Base-by-base conservation (phyloP, 768 basidiomycete species). In the Lactarius akahatsu region DNA sequence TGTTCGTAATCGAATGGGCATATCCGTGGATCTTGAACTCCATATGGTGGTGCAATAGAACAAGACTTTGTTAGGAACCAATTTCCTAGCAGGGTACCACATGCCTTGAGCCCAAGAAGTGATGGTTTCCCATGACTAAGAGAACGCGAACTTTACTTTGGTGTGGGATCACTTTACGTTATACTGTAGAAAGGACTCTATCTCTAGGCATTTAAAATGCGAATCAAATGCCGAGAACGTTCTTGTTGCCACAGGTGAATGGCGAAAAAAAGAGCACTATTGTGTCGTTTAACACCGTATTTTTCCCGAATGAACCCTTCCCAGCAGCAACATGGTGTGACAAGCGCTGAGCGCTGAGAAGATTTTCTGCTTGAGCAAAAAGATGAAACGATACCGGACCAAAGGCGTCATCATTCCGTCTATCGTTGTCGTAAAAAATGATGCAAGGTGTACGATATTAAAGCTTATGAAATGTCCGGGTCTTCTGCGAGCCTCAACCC, bases 381-480 rank as follows among this genome's bases (percentile, higher is more conserved):
- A 41, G 13, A 36, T 43, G 38, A 45, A 28, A 32, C 41, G 28
- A 57, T 41, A n/a, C 41, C 45, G 23, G 57, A 52, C 61, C 23
- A 18, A 62, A 36, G 8, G 20, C 57, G 7, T 36, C 57, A 26
- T 52, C 32, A 7, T 18, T 52, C 65, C 64, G 55, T 18, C 34
- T 32, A 28, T 56, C 16, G 54, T 18, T 56, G 8, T 56, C 55
- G 55, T 56, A 56, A 56, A 30, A 56, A 4, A 32, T 56, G 55
- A 56, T 5, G 32, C 8, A 56, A 56, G 55, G 18, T 9, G 30
- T 28, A 34, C 5, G 36, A 40, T 18, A 41, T 30, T 23, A 7
- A 32, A n/a, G 26, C 5, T 26, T 15, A 16, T 56, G 55, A 61
- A 61, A 65, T 58, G 30, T 15, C 23, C 58, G 23, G 16, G 4